Conservation (phyloP, 2,329 filamentous ascomycete genomes). For the Colletotrichum higginsianum region DNA sequence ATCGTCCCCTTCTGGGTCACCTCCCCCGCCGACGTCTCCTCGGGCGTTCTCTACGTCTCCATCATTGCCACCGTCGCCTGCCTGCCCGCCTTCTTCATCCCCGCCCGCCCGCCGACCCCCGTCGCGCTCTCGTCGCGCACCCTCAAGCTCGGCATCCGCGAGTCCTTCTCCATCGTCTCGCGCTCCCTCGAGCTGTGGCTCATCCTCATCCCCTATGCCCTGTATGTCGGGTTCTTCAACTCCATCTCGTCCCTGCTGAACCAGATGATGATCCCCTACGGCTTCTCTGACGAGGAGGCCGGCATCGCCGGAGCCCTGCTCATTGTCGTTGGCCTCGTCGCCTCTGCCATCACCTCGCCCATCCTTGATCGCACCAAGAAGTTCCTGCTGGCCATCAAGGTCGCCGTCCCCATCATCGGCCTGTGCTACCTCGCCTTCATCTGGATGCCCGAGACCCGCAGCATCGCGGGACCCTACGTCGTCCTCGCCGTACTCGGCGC, state of each 20-base stretch:
- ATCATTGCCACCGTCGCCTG: conserved; percentile 80
- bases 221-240: conserved; percentile 96
- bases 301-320: conserved; percentile 92
- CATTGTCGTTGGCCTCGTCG: conserved; percentile 88
- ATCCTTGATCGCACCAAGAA: conserved; percentile 88
- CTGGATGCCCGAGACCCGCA: conserved; percentile 75
- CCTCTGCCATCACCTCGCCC: conserved; percentile 82
- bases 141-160: conserved; percentile 67
- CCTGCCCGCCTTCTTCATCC: conserved; percentile 87
- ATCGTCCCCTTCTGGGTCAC: conserved; percentile 85
- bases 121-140: conserved; percentile 77
- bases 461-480: conserved; percentile 78
- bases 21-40: conserved; percentile 75
- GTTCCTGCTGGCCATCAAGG: conserved; percentile 81
- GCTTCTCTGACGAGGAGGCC: conserved; percentile 85
- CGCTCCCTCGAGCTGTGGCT: conserved; percentile 82
- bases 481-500: conserved; percentile 85
- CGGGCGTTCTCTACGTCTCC: conserved; percentile 87
- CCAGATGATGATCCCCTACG: conserved; percentile 90
- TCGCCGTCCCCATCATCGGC: conserved; percentile 81
- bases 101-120: conserved; percentile 82
- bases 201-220: conserved; percentile 82
- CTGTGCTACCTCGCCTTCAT: conserved; percentile 83
- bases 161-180: conserved; percentile 68
- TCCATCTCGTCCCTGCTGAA: conserved; percentile 88